A percentile compares a stretch with the other conserved stretches of the same genome.
Conservation (phyloP, 257 asterid species). For the Solanum gracilifrons region DNA sequence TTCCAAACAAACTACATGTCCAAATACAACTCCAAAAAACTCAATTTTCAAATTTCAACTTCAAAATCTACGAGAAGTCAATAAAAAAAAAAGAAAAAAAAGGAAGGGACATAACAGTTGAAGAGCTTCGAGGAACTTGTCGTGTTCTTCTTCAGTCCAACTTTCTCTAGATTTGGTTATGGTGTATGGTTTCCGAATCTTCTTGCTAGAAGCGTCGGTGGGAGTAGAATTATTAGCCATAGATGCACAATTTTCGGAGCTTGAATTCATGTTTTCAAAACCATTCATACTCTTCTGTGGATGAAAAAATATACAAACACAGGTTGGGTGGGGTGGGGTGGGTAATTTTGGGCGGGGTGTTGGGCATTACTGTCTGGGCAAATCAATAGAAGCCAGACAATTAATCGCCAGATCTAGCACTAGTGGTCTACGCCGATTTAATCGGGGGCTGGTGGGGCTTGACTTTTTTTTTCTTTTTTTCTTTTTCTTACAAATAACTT, state of each 20-base stretch:
- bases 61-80: not conserved
- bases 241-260: conserved; percentile 26
- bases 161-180: conserved; percentile 85
- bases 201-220: conserved; percentile 46
- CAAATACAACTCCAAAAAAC: too few relatives aligned
- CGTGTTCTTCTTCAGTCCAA: conserved; percentile 92
- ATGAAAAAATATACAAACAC: not conserved
- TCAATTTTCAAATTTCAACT: too few relatives aligned
- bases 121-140: conserved; percentile 84
- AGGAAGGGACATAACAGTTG: conserved; percentile 45
- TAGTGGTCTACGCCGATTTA: not conserved
- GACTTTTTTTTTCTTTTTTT: not conserved
- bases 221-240: conserved; percentile 7
- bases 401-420: conserved; percentile 8
- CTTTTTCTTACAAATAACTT: too few relatives aligned
- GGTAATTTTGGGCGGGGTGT: not conserved
- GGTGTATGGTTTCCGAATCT: conserved; percentile 75
- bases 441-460: not conserved
- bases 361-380: not conserved
- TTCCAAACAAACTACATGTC: not conserved
- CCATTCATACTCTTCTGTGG: not conserved
- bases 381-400: conserved; percentile 12
- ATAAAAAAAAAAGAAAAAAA: not conserved
- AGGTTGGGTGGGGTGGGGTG: not conserved
- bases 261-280: conserved; percentile 26